Evolutionary conservation across 306 rosid species (phyloP).

Genomic region (Alnus rubra): DNA sequence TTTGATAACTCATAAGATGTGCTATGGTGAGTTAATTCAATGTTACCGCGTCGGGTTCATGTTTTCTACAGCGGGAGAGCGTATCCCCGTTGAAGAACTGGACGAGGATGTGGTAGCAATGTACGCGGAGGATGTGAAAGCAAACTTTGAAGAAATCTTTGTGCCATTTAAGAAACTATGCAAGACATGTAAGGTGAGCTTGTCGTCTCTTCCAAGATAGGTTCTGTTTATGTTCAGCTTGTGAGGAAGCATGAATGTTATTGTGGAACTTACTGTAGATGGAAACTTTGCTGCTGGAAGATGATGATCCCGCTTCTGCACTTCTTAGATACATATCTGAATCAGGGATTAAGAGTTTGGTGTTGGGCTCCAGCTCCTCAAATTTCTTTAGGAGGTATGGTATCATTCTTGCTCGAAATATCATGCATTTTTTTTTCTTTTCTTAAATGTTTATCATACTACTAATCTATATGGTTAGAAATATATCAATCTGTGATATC

Average conservation of each 20-base stretch:
- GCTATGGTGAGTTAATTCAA: slow-evolving; percentile 21
- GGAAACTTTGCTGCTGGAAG: slow-evolving; percentile 79
- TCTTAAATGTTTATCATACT: background rate
- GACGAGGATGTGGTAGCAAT: slow-evolving; percentile 52
- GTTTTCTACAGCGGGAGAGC: slow-evolving; percentile 60
- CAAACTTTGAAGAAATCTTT: slow-evolving; percentile 62
- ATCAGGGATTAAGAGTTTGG: slow-evolving; percentile 54
- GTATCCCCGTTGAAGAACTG: slow-evolving; percentile 57
- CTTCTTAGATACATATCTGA: slow-evolving; percentile 63
- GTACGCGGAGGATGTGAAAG: slow-evolving; percentile 60
- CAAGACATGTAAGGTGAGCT: slow-evolving; percentile 48
- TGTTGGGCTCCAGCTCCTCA: slow-evolving; percentile 63
- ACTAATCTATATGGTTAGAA: background rate
- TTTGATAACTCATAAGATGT: slow-evolving; percentile 24
- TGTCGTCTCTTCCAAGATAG: slow-evolving; percentile 12
- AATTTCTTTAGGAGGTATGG: slow-evolving; percentile 69
- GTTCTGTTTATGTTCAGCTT: slow-evolving; percentile 18
- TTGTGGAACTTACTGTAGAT: slow-evolving; percentile 46
- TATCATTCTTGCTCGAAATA: slow-evolving; percentile 8
- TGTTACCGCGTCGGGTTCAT: slow-evolving; percentile 6
- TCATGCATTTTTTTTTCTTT: slow-evolving; percentile 7
- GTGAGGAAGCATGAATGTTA: slow-evolving; percentile 8
- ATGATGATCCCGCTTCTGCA: slow-evolving; percentile 72
- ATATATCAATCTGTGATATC: background rate
- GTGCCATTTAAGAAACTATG: slow-evolving; percentile 61